Base-by-base conservation (phyloP, 352 stramenopile genomes). In the Phytophthora crassamura region DNA sequence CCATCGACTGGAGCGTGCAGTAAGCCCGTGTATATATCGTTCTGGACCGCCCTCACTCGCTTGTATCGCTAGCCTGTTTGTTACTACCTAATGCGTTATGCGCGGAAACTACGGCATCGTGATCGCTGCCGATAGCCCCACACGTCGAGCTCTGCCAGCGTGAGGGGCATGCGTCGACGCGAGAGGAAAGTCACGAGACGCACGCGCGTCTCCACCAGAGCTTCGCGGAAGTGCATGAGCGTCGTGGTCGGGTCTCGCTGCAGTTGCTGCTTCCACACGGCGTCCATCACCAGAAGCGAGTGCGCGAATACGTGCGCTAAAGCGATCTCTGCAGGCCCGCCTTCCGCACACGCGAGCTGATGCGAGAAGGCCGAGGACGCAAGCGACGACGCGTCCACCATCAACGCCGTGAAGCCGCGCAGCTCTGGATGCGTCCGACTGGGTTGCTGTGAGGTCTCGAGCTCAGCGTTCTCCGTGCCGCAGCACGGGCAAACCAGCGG, bases 1-100 rank as follows among this genome's bases (percentile, higher is more conserved):
- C 87, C 6, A 94, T 97, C 42, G 74, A 97, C 69, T 97, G 89
- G 89, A 90, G 69, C 36, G 72, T 90, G n/a, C 49, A 74, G 34
- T 82, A 69, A 68, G 46, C 15, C 15, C 22, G 45, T 34, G 46
- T n/a, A 55, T 28, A 39, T 38, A 48, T 2, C 57, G 18, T 43
- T 36, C 16, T 11, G 11, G n/a, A 41, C 14, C 35, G 22, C 25
- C 33, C 30, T 18, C 40, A 47, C 46, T 41, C 36, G 43, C 51
- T 34, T 55, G 46, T 38, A 32, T 50, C 22, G 39, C 20, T 46
- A 52, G 25, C 18, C 56, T 56, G 41, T 49, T 39, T 55, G 16
- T 39, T 66, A 40, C 30, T 61, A 56, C 28, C 39, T 72, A 64
- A 69, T 69, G n/a, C n/a, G n/a, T n/a, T n/a, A n/a, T n/a, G n/a